Base-by-base conservation (phyloP, 495 filamentous ascomycete genomes). In the Aspergillus kassunensis region DNA sequence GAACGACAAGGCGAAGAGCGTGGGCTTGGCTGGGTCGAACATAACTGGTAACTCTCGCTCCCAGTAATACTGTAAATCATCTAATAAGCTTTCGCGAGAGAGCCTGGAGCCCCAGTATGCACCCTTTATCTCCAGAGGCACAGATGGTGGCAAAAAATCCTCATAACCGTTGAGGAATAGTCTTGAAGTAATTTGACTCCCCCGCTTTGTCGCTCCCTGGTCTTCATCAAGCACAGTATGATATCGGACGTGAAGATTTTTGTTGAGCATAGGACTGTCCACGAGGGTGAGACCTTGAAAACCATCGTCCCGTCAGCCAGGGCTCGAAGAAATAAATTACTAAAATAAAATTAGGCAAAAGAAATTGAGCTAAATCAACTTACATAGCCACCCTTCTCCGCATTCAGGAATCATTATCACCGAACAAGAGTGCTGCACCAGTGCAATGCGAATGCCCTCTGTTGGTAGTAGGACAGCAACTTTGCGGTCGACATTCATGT, bases 401-500 rank as follows among this genome's bases (percentile, higher is more conserved):
- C 16, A 12, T 8, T 48, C 31, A 25, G 36, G 3, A 10, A 12
- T 30, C 6, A 44, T 3, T 6, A 48, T 48, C 29, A 48, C 31
- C 6, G 44, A 48, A 20, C 44, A 48, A 7, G 44, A 2, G 12
- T 48, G 44, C 31, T 48, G 30, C 3, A 36, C 44, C 3, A 48
- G 44, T 2, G 44, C 44, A 5, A 48, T 35, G 1, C 31, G 44
- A 23, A 18, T 48, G 5, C 12, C 16, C 31, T 48, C 30, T 15
- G 19, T 36, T 20, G 44, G 31, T 8, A 36, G 12, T 4, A 48
- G 44, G 11, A 48, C 30, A 6, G 44, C 30, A 24, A 48, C 23
- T 31, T 36, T 36, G 16, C 44, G 44, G 10, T 34, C 21, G 8
- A 48, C 44, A 15, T 48, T 48, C 31, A 36, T 48, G 25, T 48